phyloP scores from a whole-genome alignment of 2,329 filamentous ascomycete species.

The Pseudocercospora vitis region DNA sequence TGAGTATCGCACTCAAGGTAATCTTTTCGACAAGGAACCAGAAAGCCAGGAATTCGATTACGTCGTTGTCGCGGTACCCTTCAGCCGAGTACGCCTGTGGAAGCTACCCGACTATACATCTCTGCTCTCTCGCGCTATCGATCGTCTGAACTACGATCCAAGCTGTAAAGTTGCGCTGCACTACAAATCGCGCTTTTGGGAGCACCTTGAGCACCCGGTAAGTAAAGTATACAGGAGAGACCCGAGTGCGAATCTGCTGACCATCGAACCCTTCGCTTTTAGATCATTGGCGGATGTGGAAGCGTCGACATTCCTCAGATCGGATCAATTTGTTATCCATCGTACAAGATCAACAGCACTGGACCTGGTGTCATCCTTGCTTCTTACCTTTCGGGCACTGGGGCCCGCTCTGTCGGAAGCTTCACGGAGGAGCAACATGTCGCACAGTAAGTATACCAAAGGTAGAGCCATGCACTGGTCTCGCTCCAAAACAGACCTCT shows the following conservation, averaged over 20 bases:
- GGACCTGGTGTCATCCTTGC: slow-evolving; percentile 63
- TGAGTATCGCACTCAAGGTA: slow-evolving; percentile 54
- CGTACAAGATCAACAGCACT: slow-evolving; percentile 64
- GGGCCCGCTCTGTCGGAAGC: slow-evolving; percentile 48
- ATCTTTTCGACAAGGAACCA: slow-evolving; percentile 44
- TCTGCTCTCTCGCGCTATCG: slow-evolving; percentile 52
- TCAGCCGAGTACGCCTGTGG: slow-evolving; percentile 64
- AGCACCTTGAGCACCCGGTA: slow-evolving; percentile 51
- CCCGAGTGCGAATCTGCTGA: too few species aligned
- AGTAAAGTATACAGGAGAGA: too few species aligned
- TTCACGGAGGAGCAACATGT: slow-evolving; percentile 62
- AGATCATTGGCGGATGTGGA: slow-evolving; percentile 67
- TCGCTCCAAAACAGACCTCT: too few species aligned
- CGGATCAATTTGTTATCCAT: slow-evolving; percentile 65
- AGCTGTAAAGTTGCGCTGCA: slow-evolving; percentile 63
- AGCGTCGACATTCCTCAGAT: slow-evolving; percentile 62
- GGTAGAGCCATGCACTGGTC: too few species aligned
- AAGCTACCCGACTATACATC: slow-evolving; percentile 56
- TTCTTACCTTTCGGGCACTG: slow-evolving; percentile 55
- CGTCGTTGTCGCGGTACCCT: slow-evolving; percentile 64
- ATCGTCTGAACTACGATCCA: slow-evolving; percentile 51
- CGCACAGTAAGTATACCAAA: too few species aligned
- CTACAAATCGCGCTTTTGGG: slow-evolving; percentile 65
- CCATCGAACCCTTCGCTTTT: too few species aligned
- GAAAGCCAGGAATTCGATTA: slow-evolving; percentile 62